phyloP scores from a whole-genome alignment of 2,329 filamentous ascomycete species.

The Alternaria ventricosa region DNA sequence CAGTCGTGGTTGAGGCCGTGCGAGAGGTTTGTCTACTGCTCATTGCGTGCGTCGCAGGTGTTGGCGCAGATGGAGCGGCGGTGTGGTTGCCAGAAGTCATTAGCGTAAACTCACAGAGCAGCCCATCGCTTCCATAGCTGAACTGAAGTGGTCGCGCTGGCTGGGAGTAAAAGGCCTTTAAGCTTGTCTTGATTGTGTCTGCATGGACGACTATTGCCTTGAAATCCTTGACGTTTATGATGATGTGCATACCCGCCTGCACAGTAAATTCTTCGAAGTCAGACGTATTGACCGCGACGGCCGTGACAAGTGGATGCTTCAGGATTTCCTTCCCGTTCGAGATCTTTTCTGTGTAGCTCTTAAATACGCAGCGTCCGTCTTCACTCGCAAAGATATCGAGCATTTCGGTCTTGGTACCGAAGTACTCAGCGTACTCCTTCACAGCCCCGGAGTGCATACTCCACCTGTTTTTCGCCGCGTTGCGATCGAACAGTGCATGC shows the following conservation, averaged over 20 bases:
- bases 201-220: conserved; percentile 80
- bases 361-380: conserved; percentile 73
- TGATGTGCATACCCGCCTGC: conserved; percentile 77
- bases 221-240: conserved; percentile 84
- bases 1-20: conserved; percentile 26
- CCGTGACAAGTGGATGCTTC: conserved; percentile 81
- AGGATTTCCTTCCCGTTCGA: conserved; percentile 74
- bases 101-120: conserved; percentile 77
- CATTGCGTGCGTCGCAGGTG: conserved; percentile 17
- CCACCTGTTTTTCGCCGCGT: conserved; percentile 73
- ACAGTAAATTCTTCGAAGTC: conserved; percentile 79
- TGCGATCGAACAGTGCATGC: conserved; percentile 75
- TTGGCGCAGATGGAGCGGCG: conserved; percentile 39
- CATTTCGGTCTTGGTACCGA: conserved; percentile 80
- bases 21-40: conserved; percentile 43
- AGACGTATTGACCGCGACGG: conserved; percentile 75
- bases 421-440: conserved; percentile 79
- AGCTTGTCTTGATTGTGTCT: conserved; percentile 69
- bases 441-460: conserved; percentile 73
- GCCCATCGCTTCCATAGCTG: conserved; percentile 70
- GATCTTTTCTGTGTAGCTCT: conserved; percentile 82
- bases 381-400: conserved; percentile 75
- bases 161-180: conserved; percentile 73
- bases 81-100: conserved; percentile 77
- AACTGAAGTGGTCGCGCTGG: conserved; percentile 76